These are phyloP conservation scores for Erodium texanum DNA, from an alignment of 441 rosid species.

Conservation along the genomic window DNA sequence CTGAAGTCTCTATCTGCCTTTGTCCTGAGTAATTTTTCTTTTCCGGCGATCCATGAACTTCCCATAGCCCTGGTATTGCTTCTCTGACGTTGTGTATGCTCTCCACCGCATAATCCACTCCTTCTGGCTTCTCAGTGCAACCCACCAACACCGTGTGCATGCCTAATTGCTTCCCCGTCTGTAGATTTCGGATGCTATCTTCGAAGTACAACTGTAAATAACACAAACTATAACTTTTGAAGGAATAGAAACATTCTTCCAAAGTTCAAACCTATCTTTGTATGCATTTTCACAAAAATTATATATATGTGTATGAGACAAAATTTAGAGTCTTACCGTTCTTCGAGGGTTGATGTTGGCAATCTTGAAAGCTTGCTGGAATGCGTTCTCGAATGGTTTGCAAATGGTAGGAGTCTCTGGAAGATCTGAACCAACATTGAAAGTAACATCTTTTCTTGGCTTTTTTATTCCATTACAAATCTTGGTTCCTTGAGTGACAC, in stretches of 20 bases:
- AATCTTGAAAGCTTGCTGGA: conserved; percentile 57
- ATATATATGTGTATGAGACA: no score
- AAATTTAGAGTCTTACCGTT: conserved; percentile 36
- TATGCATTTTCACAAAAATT: no score
- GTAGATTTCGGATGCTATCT: conserved; percentile 70
- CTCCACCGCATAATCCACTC: no score
- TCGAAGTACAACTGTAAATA: conserved; percentile 62
- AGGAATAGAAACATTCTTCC: conserved; percentile 1
- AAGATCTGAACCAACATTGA: conserved; percentile 27
- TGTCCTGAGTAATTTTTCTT: no score
- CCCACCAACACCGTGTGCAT: conserved; percentile 69
- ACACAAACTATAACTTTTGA: no score
- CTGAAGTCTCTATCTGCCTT: no score
- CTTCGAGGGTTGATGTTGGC: conserved; percentile 52
- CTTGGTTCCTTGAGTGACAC: no score
- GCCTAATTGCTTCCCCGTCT: conserved; percentile 54
- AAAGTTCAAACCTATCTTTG: no score
- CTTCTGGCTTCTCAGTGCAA: no score
- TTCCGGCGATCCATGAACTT: no score
- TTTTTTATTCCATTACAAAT: conserved; percentile 17
- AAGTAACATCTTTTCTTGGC: conserved; percentile 28
- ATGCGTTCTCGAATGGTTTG: conserved; percentile 80
- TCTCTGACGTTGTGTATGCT: no score
- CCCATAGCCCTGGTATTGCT: no score
- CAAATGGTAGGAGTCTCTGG: conserved; percentile 58